phyloP scores from a whole-genome alignment of 768 basidiomycete species.

The Termitomyces sp. region DNA sequence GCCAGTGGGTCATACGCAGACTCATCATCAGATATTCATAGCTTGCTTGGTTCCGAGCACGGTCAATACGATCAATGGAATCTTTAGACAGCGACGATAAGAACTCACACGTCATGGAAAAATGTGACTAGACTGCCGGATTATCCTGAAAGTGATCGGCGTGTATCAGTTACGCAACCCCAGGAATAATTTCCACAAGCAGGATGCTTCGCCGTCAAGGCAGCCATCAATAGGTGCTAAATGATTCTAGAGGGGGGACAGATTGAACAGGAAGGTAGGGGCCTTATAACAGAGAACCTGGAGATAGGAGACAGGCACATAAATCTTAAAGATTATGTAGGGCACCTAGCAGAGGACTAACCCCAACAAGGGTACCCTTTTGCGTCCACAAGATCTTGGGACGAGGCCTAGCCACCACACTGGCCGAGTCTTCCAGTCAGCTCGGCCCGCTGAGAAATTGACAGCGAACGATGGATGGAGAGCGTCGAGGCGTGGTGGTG shows the following conservation, averaged over 20 bases:
- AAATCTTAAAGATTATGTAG: conserved; percentile 4
- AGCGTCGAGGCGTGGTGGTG: background rate
- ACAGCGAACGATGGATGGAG: background rate
- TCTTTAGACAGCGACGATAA: background rate
- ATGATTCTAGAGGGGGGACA: background rate
- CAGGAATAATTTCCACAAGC: background rate
- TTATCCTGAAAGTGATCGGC: conserved; percentile 5
- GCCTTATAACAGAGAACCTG: conserved; percentile 10
- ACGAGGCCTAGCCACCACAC: background rate
- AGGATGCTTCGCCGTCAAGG: background rate
- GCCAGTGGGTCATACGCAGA: background rate
- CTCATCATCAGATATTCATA: conserved; percentile 1
- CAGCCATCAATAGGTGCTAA: background rate
- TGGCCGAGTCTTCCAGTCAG: background rate
- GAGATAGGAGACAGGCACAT: conserved; percentile 13
- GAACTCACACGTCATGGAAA: conserved; percentile 1
- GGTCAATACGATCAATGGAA: conserved; percentile 1
- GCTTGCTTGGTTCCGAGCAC: background rate
- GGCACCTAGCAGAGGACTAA: conserved; percentile 6
- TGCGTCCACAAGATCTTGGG: background rate
- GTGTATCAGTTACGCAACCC: background rate
- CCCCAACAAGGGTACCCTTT: conserved; percentile 3
- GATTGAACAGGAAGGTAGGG: background rate
- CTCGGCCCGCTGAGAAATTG: background rate
- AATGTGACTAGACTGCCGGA: conserved; percentile 4